Evolutionary conservation across 768 basidiomycete species (phyloP).

Genomic region (Lyophyllum shimeji): DNA sequence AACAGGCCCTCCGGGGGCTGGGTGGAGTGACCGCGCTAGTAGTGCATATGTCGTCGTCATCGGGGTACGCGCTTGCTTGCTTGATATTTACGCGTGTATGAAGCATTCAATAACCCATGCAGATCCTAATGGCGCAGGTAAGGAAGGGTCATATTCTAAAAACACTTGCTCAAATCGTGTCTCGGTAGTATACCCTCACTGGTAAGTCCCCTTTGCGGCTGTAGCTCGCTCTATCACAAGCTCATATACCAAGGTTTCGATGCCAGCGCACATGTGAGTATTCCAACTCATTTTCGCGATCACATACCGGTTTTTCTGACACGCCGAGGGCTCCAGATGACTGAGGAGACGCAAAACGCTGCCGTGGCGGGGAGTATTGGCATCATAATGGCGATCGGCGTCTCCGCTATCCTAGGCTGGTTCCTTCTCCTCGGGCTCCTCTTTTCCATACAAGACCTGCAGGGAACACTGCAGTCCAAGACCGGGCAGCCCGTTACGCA

Average conservation of each 20-base stretch:
- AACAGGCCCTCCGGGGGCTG: slow-evolving; percentile 50
- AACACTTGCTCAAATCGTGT: background rate
- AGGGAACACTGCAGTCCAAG: slow-evolving; percentile 45
- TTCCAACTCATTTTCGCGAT: background rate
- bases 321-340: slow-evolving; percentile 46
- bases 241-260: slow-evolving; percentile 53
- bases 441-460: slow-evolving; percentile 76
- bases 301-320: background rate
- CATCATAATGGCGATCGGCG: slow-evolving; percentile 70
- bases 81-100: no score
- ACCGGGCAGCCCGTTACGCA: slow-evolving; percentile 76
- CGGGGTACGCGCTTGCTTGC: slow-evolving; percentile 36
- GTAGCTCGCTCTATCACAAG: background rate
- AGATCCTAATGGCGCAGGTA: slow-evolving; percentile 70
- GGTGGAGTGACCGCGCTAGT: slow-evolving; percentile 70
- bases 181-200: slow-evolving; percentile 59
- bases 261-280: slow-evolving; percentile 65
- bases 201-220: slow-evolving; percentile 33
- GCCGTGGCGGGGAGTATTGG: slow-evolving; percentile 67
- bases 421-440: slow-evolving; percentile 71
- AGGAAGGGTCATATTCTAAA: slow-evolving; percentile 3
- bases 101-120: background rate
- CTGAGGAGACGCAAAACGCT: slow-evolving; percentile 74
- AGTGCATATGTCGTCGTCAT: slow-evolving; percentile 69
- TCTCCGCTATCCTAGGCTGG: slow-evolving; percentile 73